These are phyloP conservation scores for Pterocarpus santalinus DNA, from an alignment of 306 rosid genomes.

Conservation along the genomic window DNA sequence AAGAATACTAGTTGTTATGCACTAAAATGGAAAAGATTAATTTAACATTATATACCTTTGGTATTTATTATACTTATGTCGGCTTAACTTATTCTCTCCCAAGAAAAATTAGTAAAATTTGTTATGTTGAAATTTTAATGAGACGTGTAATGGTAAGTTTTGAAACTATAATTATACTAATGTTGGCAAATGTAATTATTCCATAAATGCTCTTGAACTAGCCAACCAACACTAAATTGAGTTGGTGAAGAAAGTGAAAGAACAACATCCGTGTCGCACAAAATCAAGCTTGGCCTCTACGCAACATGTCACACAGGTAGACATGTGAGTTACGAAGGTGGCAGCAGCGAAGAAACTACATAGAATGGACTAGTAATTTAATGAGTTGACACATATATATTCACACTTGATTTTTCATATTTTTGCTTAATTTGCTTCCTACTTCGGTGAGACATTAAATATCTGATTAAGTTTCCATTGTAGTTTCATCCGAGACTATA, in stretches of 20 bases:
- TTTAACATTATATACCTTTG: too few species aligned
- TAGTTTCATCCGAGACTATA: background rate
- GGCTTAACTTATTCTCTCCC: background rate
- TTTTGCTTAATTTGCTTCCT: background rate
- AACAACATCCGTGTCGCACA: background rate
- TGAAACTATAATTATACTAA: too few species aligned
- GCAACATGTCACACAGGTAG: constrained; percentile 21
- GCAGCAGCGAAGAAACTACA: background rate
- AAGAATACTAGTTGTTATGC: too few species aligned
- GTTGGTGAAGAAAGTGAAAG: background rate
- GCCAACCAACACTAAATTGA: background rate
- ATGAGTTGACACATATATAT: background rate
- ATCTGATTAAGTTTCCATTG: background rate
- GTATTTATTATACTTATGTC: too few species aligned
- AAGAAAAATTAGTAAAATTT: background rate
- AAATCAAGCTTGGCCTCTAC: constrained; percentile 9
- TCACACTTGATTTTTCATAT: background rate
- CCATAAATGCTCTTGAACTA: background rate
- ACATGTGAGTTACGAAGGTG: background rate
- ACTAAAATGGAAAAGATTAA: too few species aligned
- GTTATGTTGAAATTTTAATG: background rate
- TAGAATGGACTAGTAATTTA: background rate
- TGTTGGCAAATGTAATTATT: too few species aligned
- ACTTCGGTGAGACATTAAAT: too few species aligned
- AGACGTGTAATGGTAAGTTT: background rate